These are phyloP conservation scores for Aspergillus biplanus DNA, from an alignment of 495 filamentous ascomycete genomes.

Conservation along the genomic window DNA sequence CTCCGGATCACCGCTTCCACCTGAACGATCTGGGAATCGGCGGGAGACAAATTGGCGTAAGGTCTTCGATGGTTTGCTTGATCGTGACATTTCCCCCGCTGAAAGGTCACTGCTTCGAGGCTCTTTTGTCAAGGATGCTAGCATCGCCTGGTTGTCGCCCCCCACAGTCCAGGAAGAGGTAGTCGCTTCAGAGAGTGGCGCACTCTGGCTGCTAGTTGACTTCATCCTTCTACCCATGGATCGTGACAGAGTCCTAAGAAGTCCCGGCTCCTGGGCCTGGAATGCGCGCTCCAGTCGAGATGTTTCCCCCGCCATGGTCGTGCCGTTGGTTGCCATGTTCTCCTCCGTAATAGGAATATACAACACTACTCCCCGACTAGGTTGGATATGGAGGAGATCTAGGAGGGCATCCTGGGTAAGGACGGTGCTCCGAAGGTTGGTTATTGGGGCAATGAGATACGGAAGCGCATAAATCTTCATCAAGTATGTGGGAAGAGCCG, in stretches of 20 bases:
- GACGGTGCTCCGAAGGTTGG: constrained; percentile 81
- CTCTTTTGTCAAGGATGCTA: constrained; percentile 1
- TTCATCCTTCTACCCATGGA: constrained; percentile 42
- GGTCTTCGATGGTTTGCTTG: constrained; percentile 24
- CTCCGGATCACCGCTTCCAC: constrained; percentile 2
- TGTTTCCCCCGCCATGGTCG: constrained; percentile 69
- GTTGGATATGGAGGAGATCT: constrained; percentile 64
- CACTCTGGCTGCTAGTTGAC: constrained; percentile 34
- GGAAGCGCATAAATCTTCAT: constrained; percentile 77
- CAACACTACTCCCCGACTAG: constrained; percentile 68
- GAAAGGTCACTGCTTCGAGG: constrained; percentile 10
- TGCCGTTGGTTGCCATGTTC: constrained; percentile 69
- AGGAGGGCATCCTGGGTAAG: constrained; percentile 72
- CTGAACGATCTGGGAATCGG: constrained; percentile 15
- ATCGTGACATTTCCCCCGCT: not conserved
- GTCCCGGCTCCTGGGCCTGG: constrained; percentile 35
- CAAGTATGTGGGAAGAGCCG: constrained; percentile 78
- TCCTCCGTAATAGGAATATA: constrained; percentile 72
- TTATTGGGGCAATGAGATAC: constrained; percentile 68
- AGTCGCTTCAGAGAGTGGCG: constrained; percentile 30
- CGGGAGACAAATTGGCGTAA: constrained; percentile 30
- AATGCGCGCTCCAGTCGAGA: constrained; percentile 56
- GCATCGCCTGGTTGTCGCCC: not conserved
- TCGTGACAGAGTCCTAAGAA: constrained; percentile 41
- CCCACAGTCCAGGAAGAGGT: constrained; percentile 25